A percentile compares a stretch with the other conserved stretches of the same genome.
Evolutionary conservation across 2,329 filamentous ascomycete species (phyloP).

Genomic region (Cladosporium velox): DNA sequence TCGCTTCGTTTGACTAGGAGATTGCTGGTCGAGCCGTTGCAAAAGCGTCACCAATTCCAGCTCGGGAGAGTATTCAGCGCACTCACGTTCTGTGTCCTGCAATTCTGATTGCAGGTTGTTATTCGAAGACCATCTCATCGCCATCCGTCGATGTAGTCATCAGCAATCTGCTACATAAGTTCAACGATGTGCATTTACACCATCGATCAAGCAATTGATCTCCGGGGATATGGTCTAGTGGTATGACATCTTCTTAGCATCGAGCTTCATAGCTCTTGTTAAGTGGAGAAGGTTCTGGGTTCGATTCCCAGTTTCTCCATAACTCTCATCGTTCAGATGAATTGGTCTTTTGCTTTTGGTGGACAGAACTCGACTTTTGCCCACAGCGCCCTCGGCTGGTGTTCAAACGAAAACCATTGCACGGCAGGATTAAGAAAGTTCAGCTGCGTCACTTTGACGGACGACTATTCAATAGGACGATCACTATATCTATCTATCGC

Average conservation of each 20-base stretch:
- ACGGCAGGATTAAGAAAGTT: background rate
- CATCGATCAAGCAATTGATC: background rate
- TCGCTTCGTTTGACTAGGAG: background rate
- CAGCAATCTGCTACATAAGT: background rate
- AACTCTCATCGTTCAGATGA: constrained; percentile 39
- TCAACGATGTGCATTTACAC: background rate
- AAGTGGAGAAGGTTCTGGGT: constrained; percentile 10
- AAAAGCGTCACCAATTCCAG: background rate
- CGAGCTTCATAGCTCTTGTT: background rate
- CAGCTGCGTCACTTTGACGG: background rate
- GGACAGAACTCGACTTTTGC: background rate
- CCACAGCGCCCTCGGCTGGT: background rate
- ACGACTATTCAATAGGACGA: background rate
- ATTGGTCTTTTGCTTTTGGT: background rate
- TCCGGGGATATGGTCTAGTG: constrained; percentile 8
- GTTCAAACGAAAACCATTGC: background rate
- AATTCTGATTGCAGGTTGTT: background rate
- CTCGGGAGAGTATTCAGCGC: background rate
- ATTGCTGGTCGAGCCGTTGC: background rate
- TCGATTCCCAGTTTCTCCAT: constrained; percentile 10
- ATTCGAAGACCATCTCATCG: background rate
- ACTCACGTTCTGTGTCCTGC: background rate
- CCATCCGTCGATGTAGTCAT: background rate
- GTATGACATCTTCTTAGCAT: constrained; percentile 13
- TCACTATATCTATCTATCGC: background rate